Base-by-base conservation (phyloP, 2,329 filamentous ascomycete species). In the Sphaceloma murrayae region DNA sequence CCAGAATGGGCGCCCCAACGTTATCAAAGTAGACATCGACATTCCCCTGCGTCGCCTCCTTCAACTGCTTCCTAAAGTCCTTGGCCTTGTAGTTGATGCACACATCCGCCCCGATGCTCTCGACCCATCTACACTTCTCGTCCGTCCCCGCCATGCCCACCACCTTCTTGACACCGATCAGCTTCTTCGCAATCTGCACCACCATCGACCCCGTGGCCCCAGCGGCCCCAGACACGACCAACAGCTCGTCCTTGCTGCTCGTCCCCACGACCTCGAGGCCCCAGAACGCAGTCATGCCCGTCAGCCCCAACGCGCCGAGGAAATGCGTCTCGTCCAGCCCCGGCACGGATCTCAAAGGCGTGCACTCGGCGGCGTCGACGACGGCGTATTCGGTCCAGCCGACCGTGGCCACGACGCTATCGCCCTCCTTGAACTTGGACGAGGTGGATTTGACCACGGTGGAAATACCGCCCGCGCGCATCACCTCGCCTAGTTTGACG, bases 1-100 rank as follows among this genome's bases (percentile, higher is more conserved):
- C 78, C 21, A 85, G 67, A 44, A 85, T 80, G 49, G 82, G 77
- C 4, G 81, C 81, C 8, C 80, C 81, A 14, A 82, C 78, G 63
- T 85, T 85, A 61, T 85, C 81, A 58, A 77, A 85, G 62, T 77
- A 85, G 10, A 85, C 77, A 80, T 75, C 68, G 1, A 72, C 70
- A 19, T 32, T 32, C n/a, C 64, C 63, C 3, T 66, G 63, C 1
- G 70, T 73, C 3, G 63, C 67, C 7, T 62, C 61, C 47, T 58
- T 57, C 2, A 76, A 59, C 17, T 74, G 64, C 43, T 67, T 52
- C 30, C 61, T 59, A 51, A 74, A 76, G 2, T 59, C 58, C 1
- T 62, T 46, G 5, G 60, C 59, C 53, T 73, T 73, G 58, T 77
- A 77, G 60, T 77, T 73, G 46, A 77, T 51, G 52, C 71, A 74